A percentile compares a stretch with the other conserved stretches of the same genome.
Evolutionary conservation across 2,329 filamentous ascomycete species (phyloP).

Genomic region (Lasiodiplodia hormozganensis): DNA sequence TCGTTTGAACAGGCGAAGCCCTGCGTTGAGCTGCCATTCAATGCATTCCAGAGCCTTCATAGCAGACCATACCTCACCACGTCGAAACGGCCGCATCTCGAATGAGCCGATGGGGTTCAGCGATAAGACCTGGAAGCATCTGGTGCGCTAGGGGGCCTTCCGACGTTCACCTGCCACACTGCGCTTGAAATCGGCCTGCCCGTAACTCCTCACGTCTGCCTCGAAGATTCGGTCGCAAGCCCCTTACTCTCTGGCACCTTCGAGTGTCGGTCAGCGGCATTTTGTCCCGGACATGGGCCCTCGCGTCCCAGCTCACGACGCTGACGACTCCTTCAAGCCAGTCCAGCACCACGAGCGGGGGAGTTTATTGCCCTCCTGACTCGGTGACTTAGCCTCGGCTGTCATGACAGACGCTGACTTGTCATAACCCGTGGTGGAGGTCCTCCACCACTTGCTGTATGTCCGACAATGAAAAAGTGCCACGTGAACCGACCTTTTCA

Average conservation of each 20-base stretch:
- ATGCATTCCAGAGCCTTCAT: too few species aligned
- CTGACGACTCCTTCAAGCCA: neutral
- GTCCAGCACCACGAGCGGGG: neutral
- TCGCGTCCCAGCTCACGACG: neutral
- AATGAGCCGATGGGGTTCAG: too few species aligned
- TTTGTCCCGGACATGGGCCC: neutral
- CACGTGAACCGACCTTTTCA: conserved; percentile 8
- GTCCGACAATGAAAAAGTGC: neutral
- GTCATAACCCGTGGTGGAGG: neutral
- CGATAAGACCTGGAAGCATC: neutral
- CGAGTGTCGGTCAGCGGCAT: neutral
- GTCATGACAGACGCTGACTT: neutral
- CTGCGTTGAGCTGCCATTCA: too few species aligned
- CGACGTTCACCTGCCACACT: neutral
- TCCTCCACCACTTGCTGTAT: neutral
- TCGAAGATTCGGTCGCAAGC: neutral
- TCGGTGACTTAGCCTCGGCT: conserved; percentile 4
- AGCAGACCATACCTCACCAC: too few species aligned
- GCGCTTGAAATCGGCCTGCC: neutral
- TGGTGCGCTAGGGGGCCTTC: neutral
- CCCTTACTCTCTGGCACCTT: neutral
- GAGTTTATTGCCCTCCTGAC: conserved; percentile 8
- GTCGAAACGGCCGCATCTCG: too few species aligned
- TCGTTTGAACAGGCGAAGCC: too few species aligned
- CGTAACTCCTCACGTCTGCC: neutral